Evolutionary conservation across 176 grass and related monocot species (phyloP), one percentile per base, ranked within the genome.

Genomic region (Avena eriantha): DNA sequence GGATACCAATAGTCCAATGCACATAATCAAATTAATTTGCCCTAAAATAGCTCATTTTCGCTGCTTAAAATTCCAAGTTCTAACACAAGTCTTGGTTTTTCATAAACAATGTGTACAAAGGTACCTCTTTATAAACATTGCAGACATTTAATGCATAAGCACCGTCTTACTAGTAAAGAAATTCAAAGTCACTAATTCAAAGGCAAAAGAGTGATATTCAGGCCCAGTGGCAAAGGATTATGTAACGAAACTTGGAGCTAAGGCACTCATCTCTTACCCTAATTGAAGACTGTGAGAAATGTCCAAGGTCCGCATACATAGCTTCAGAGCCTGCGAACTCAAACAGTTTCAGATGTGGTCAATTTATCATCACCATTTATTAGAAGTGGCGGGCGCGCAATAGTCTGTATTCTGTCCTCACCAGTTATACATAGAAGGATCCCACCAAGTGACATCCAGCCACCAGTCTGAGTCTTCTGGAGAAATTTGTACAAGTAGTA

Each of bases 261-360:
- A 73, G 18, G 43, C 21, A 23, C 22, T 56, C 85, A 87, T 86
- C 16, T 53, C 57, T 1, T 92, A 98, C 96, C 88, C 91, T 89
- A 85, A 98, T 91, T 60, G 96, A 96, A 64, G 86, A 73, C 80
- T 98, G 96, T n/a, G 96, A 90, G 59, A 98, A 98, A 87, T 98
- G 96, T 29, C 96, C 96, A 75, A 98, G 92, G 82, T 98, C 96
- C 2, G 96, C 93, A 85, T 88, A 98, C 94, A 98, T 98, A 69
- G 94, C 93, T 90, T 98, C 96, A 79, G 96, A 98, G 24, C 96
- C 96, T 98, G 67, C 64, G 5, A 84, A 78, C 79, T 85, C 77
- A 3, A 70, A 67, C 46, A 82, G 41, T 82, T 43, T 74, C n/a
- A 64, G n/a, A 39, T 88, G 58, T 5, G 69, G 68, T 69, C 80